Evolutionary conservation across 2,329 filamentous ascomycete species (phyloP), one percentile per base, ranked within the genome.

Genomic region (Monilinia fructicola): DNA sequence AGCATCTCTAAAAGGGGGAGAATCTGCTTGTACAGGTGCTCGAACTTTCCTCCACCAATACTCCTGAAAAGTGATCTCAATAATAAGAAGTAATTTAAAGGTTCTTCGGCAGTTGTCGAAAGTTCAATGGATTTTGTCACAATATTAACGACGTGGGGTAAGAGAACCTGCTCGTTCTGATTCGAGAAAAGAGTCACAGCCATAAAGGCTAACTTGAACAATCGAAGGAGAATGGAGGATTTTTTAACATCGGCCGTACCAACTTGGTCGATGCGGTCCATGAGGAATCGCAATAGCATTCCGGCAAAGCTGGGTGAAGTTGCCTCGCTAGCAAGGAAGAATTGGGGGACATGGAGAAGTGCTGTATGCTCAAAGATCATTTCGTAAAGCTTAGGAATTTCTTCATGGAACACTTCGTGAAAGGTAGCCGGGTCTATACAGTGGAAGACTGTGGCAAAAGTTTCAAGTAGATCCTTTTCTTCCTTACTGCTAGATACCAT

Each of bases 171-270:
- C 78, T 99, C 95, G 73, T 99, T 99, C 75, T 97, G 93, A 11
- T 86, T 84, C 0, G 93, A 93, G 77, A 99, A 99, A 1, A 99
- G 83, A 0, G 95, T 99, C 50, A 99, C 95, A 0, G 96, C 96
- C 95, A 99, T 99, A 78, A 99, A 99, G 0, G 94, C 96, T 61
- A 99, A 80, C 79, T 99, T 99, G 81, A 98, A 99, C 62, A 99
- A 87, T 65, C 96, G 87, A 61, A 99, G 81, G 44, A 99, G 81
- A 58, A 99, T 97, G 7, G 93, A 94, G 0, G 95, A 94, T 78
- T 94, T 96, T 76, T 92, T 93, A 64, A 95, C 89, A 78, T 99
- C 93, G 10, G 90, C 88, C 0, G 92, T 95, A 28, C 95, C 95
- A 54, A 99, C 93, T 76, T 99, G 91, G 70, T 96, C 91, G 67